Evolutionary conservation across 805 yeast genomes (phyloP), one percentile per base, ranked within the genome.

Genomic region (Monosporozyma unispora): DNA sequence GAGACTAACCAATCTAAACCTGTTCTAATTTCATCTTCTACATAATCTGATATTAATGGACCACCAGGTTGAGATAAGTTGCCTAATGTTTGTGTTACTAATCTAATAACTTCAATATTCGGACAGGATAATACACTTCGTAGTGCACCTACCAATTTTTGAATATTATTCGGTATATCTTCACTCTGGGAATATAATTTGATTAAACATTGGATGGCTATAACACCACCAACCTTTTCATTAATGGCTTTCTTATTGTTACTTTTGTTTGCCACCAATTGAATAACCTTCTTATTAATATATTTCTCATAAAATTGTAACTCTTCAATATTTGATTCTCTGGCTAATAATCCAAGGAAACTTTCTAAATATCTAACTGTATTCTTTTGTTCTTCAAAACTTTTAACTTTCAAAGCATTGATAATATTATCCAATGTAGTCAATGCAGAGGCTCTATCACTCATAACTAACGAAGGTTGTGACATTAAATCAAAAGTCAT

Each of bases 1-100:
- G 82, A 75, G 38, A 85, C 84, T 23, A 89, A 74, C 90, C 96
- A 84, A 64, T 90, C 96, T 46, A 89, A 73, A 38, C 96, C 86
- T 48, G 84, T 75, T 59, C 84, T 85, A 10, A 91, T 88, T 64
- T 90, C 96, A 57, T 78, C 84, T 52, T 89, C 96, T 33, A 90
- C 96, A 62, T 90, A 84, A 48, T 88, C 96, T 1, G 91, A 89
- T 0, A 95, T 86, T 47, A 87, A 69, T 1, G 91, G 79, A 1
- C 93, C 89, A 21, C 95, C 95, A 0, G 95, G 90, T 7, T 80
- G 78, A 0, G 96, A 91, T 55, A 89, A 71, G 59, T 82, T 82
- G 7, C 96, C 97, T 55, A 90, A 73, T 0, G 95, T 86, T 48
- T 75, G 75, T 1, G 95, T 87, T 2, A 96, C 96, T 28, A 81